phyloP scores from a whole-genome alignment of 169 alveolate species.

The Eimeria zaria region DNA sequence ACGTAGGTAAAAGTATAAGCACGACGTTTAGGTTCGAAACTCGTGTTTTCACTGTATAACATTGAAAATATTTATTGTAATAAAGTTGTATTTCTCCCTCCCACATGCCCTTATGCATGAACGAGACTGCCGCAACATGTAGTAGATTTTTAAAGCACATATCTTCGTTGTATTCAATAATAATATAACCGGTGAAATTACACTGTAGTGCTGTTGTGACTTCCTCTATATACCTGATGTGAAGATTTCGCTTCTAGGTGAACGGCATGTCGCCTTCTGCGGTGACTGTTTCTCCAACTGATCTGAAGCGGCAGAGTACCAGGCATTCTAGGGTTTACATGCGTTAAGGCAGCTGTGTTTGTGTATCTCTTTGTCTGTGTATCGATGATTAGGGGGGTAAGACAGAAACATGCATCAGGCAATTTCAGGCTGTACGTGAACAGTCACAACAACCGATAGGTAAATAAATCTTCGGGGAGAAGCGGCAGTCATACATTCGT shows the following conservation, averaged over 20 bases:
- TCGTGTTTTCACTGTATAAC: too few relatives aligned
- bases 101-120: neutral
- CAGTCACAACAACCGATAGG: neutral
- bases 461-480: neutral
- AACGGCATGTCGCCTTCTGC: neutral
- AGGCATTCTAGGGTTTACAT: neutral
- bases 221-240: neutral
- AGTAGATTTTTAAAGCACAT: too few relatives aligned
- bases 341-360: neutral
- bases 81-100: too few relatives aligned
- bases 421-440: neutral
- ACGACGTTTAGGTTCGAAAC: too few relatives aligned
- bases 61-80: too few relatives aligned
- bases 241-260: neutral
- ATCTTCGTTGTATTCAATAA: too few relatives aligned
- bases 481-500: slow-evolving; percentile 52
- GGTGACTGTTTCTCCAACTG: slow-evolving; percentile 18
- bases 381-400: neutral
- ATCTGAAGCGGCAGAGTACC: neutral
- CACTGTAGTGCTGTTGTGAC: too few relatives aligned
- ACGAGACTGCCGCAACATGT: neutral
- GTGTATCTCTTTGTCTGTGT: neutral
- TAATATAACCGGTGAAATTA: too few relatives aligned
- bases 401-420: neutral
- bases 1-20: too few relatives aligned